A percentile compares a stretch with the other conserved stretches of the same genome.
Evolutionary conservation across 441 rosid species (phyloP).

Genomic region (Populus hybrid): DNA sequence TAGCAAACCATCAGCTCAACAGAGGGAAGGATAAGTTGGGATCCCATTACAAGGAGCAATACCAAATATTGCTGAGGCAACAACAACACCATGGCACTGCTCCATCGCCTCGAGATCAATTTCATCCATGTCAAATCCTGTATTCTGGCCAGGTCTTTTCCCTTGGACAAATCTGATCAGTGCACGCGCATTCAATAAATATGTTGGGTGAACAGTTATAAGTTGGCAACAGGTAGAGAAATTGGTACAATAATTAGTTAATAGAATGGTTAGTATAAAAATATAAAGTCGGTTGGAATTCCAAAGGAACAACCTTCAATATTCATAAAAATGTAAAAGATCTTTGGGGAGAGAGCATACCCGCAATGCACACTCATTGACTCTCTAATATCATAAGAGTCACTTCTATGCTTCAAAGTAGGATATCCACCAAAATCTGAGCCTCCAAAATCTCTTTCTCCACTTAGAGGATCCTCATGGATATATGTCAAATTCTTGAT

Average conservation of each 20-base stretch:
- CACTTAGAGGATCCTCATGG: conserved; percentile 52
- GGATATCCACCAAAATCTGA: conserved; percentile 92
- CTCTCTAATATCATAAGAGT: conserved; percentile 70
- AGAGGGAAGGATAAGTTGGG: conserved; percentile 13
- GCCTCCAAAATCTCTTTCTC: conserved; percentile 69
- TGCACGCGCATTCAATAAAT: conserved; percentile 10
- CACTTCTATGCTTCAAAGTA: conserved; percentile 63
- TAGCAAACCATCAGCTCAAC: conserved; percentile 18
- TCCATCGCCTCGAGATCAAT: conserved; percentile 75
- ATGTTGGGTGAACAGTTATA: neutral
- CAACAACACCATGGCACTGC: conserved; percentile 75
- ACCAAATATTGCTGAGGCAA: conserved; percentile 92
- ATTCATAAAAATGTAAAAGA: neutral
- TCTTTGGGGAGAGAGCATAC: conserved; percentile 39
- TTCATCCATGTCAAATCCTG: conserved; percentile 79
- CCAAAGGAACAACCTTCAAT: neutral
- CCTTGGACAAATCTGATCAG: conserved; percentile 75
- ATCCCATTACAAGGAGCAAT: conserved; percentile 24
- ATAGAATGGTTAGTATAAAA: neutral
- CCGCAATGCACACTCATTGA: conserved; percentile 82
- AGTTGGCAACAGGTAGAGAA: conserved; percentile 6
- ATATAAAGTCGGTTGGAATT: neutral
- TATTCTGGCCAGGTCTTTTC: conserved; percentile 62
- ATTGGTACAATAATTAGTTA: neutral
- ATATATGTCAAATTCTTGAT: conserved; percentile 64